phyloP scores from a whole-genome alignment of 1,284 basidiomycete genomes.

The Cerrena zonata region DNA sequence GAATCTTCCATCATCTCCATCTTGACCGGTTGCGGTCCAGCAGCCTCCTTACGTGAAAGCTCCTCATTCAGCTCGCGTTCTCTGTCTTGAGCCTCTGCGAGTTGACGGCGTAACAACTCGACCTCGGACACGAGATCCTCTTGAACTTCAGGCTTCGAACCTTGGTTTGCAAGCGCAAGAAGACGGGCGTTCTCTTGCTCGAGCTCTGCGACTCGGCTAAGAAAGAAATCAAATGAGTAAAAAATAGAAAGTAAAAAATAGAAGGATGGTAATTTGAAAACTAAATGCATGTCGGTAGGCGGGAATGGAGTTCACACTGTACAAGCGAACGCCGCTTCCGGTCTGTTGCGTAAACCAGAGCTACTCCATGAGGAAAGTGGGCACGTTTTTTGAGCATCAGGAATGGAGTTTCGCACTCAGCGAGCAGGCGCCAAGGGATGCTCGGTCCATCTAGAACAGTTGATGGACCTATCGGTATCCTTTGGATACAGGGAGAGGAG shows the following conservation, averaged over 20 bases:
- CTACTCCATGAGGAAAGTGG: too few relatives aligned
- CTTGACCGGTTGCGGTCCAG: slow-evolving; percentile 41
- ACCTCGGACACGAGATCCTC: slow-evolving; percentile 50
- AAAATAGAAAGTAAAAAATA: slow-evolving; percentile 3
- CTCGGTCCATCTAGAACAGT: too few relatives aligned
- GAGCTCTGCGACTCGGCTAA: slow-evolving; percentile 67
- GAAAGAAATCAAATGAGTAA: slow-evolving; percentile 11
- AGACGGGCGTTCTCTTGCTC: slow-evolving; percentile 75
- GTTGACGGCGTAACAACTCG: slow-evolving; percentile 57
- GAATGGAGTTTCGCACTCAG: too few relatives aligned
- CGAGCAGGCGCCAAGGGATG: too few relatives aligned
- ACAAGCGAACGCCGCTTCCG: too few relatives aligned
- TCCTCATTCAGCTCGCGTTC: slow-evolving; percentile 59
- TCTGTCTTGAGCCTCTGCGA: slow-evolving; percentile 59
- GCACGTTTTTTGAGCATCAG: too few relatives aligned
- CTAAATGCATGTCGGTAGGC: background rate
- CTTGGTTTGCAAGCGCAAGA: slow-evolving; percentile 45
- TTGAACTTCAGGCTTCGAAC: slow-evolving; percentile 17
- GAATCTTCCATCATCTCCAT: slow-evolving; percentile 45
- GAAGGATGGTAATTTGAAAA: slow-evolving; percentile 3
- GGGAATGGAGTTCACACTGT: slow-evolving; percentile 13
- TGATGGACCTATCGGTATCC: too few relatives aligned
- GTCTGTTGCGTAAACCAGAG: too few relatives aligned
- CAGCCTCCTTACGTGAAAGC: slow-evolving; percentile 35
- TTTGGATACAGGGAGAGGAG: too few relatives aligned